Base-by-base conservation (phyloP, 108 stramenopile genomes). In the Heterococcus sp. region DNA sequence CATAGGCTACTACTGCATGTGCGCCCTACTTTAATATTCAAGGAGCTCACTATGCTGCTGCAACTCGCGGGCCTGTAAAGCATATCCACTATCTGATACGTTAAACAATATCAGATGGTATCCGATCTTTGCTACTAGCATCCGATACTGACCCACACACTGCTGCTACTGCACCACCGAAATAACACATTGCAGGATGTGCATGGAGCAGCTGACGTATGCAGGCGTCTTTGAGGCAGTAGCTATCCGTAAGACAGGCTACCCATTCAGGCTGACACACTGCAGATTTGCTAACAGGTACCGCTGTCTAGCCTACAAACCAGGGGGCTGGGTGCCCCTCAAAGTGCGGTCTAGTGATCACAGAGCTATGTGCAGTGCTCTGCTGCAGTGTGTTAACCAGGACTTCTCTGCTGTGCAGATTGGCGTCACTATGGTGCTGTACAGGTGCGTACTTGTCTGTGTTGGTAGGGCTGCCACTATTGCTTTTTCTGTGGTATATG, bases 141-240 rank as follows among this genome's bases (percentile, higher is more conserved):
- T n/a, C n/a, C n/a, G n/a, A n/a, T n/a, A n/a, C n/a, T n/a, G n/a
- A n/a, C n/a, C n/a, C n/a, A n/a, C n/a, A n/a, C n/a, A n/a, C n/a
- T n/a, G n/a, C n/a, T n/a, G n/a, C n/a, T n/a, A n/a, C n/a, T n/a
- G n/a, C n/a, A n/a, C n/a, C n/a, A n/a, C n/a, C n/a, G n/a, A n/a
- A n/a, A n/a, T n/a, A 76, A 34, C 64, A 76, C 75, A 76, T 37
- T 21, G 3, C 69, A 78, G 74, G 38, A 91, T 85, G 39, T 92
- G 93, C 32, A 85, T 88, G 3, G 85, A 86, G 73, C 85, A 86
- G 79, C 84, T 86, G 3, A 77, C 81, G 38, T 86, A 86, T 66
- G 85, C 81, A 2, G 85, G 98, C 81, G 98, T 98, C 4, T 87
- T 99, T 69, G 98, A 99, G 75, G 98, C 98, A 11, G 98, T 98